Percentiles rank a stretch among this genome's conserved stretches.
phyloP scores from a whole-genome alignment of 352 stramenopile species.

The Sclerospora graminicola region DNA sequence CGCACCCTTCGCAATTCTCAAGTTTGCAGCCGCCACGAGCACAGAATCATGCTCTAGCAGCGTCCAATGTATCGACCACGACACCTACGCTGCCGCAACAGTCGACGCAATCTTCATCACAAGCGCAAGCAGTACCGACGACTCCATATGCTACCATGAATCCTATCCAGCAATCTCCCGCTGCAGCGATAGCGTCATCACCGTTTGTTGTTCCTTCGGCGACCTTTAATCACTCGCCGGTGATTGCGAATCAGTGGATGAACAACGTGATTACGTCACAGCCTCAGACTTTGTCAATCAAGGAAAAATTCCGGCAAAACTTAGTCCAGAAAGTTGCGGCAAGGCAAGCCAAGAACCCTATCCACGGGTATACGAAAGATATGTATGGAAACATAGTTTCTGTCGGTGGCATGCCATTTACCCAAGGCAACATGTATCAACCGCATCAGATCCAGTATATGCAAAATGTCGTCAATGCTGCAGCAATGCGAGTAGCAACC shows the following conservation, averaged over 20 bases:
- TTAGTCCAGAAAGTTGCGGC: constrained; percentile 9
- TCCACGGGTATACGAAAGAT: constrained; percentile 6
- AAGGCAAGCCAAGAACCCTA: constrained; percentile 9
- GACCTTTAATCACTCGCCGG: not conserved
- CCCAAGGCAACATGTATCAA: not conserved
- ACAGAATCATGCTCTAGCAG: not conserved
- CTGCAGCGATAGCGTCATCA: not conserved
- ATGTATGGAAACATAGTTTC: constrained; percentile 3
- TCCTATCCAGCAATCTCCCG: not conserved
- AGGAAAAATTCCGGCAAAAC: constrained; percentile 10
- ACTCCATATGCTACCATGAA: constrained; percentile 1
- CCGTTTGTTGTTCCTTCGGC: constrained; percentile 6
- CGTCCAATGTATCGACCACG: not conserved
- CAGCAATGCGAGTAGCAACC: constrained; percentile 3
- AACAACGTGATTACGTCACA: constrained; percentile 2
- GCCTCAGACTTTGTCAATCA: not conserved
- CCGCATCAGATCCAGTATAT: constrained; percentile 6
- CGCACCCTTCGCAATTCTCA: constrained; percentile 1
- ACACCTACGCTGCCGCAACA: not conserved
- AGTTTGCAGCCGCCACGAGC: not conserved
- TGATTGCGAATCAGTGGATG: constrained; percentile 8
- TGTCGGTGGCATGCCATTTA: not conserved
- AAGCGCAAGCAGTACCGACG: constrained; percentile 1
- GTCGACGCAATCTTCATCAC: not conserved
- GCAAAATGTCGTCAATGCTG: constrained; percentile 3